Evolutionary conservation across 73 alveolate species (phyloP).

Genomic region (Paramecium tetraurelia): DNA sequence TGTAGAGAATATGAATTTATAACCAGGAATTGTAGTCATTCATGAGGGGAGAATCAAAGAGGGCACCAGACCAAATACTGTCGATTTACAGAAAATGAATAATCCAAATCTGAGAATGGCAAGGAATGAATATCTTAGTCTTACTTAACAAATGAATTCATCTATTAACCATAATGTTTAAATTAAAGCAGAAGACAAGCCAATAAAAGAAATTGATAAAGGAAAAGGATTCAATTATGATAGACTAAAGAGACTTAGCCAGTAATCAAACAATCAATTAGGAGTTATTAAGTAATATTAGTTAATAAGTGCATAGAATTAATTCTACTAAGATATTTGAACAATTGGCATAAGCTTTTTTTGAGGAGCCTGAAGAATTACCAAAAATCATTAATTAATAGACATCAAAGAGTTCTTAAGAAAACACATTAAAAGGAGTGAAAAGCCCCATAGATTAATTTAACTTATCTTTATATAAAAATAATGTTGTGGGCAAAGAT

Average conservation of each 20-base stretch:
- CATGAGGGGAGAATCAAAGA: conserved; percentile 7
- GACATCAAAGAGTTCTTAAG: background rate
- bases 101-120: conserved; percentile 23
- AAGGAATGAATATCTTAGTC: conserved; percentile 17
- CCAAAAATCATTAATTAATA: background rate
- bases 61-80: conserved; percentile 3
- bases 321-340: conserved; percentile 28
- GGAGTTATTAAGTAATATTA: conserved; percentile 3
- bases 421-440: background rate
- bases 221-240: conserved; percentile 6
- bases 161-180: background rate
- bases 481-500: background rate
- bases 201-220: background rate
- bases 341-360: background rate
- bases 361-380: background rate
- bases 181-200: background rate
- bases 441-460: background rate
- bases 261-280: background rate
- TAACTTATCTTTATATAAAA: background rate
- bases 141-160: background rate
- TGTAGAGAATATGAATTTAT: conserved; percentile 41
- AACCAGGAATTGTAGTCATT: background rate
- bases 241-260: background rate
- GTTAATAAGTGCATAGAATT: background rate
- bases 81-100: conserved; percentile 2